These are phyloP conservation scores for Inosperma sp. DNA, from an alignment of 768 basidiomycete species.

Conservation along the genomic window DNA sequence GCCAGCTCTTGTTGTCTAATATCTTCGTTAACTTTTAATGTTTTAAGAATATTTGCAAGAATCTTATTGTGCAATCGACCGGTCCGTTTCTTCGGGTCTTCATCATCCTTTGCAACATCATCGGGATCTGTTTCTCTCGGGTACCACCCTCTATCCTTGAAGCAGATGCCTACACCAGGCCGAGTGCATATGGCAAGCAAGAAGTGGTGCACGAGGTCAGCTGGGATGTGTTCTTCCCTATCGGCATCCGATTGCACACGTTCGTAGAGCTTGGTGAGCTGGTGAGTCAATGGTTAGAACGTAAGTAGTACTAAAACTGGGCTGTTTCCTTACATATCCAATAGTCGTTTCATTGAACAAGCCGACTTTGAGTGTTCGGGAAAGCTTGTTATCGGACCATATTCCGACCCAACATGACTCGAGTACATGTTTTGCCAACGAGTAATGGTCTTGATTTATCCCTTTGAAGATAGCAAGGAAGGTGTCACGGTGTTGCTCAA, in stretches of 20 bases:
- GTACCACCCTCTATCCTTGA: constrained; percentile 89
- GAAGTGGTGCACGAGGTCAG: constrained; percentile 83
- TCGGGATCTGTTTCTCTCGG: constrained; percentile 51
- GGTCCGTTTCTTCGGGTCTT: constrained; percentile 27
- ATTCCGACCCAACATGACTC: constrained; percentile 74
- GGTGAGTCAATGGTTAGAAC: not conserved
- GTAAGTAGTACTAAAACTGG: not conserved
- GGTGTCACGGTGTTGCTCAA: constrained; percentile 65
- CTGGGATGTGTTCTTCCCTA: constrained; percentile 56
- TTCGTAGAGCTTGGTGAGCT: constrained; percentile 76
- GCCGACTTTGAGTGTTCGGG: constrained; percentile 63
- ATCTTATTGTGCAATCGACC: constrained; percentile 78
- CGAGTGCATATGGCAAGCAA: constrained; percentile 77
- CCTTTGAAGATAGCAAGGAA: constrained; percentile 74
- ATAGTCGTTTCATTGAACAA: constrained; percentile 67
- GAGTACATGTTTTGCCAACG: constrained; percentile 56
- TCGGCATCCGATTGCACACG: constrained; percentile 43
- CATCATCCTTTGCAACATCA: constrained; percentile 31
- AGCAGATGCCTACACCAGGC: constrained; percentile 82
- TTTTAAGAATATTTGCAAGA: constrained; percentile 66
- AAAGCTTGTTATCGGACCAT: constrained; percentile 71
- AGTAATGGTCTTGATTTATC: constrained; percentile 59
- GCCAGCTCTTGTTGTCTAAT: constrained; percentile 79
- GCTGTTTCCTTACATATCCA: constrained; percentile 45
- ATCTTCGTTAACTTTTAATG: constrained; percentile 86